These are phyloP conservation scores for Dictyostelium brefeldianum DNA, from an alignment of 78 protist genomes.

Conservation along the genomic window DNA sequence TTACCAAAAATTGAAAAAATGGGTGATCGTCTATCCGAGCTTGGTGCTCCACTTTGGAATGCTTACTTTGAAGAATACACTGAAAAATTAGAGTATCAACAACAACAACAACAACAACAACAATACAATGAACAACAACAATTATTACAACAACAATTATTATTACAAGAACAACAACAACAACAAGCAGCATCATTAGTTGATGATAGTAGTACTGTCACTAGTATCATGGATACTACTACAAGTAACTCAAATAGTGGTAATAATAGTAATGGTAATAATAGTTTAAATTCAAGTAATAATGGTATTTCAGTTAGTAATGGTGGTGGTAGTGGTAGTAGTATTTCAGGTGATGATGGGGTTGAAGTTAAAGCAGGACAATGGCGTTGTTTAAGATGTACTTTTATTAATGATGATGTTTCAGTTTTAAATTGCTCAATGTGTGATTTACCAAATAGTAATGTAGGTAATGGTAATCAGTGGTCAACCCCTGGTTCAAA, in stretches of 20 bases:
- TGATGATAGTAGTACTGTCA: background rate
- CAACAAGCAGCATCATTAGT: background rate
- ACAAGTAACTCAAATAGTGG: background rate
- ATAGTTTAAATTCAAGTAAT: background rate
- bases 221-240: background rate
- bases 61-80: slow-evolving; percentile 60
- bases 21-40: slow-evolving; percentile 17
- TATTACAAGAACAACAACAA: background rate
- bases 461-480: background rate
- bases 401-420: slow-evolving; percentile 39
- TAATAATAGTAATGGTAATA: background rate
- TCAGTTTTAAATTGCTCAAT: background rate
- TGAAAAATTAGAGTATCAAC: background rate
- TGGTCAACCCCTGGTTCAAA: slow-evolving; percentile 11
- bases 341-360: background rate
- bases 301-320: background rate
- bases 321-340: background rate
- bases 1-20: slow-evolving; percentile 43
- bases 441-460: slow-evolving; percentile 31
- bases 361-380: slow-evolving; percentile 56
- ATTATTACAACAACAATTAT: background rate
- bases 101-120: background rate
- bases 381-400: slow-evolving; percentile 66
- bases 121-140: slow-evolving; percentile 1
- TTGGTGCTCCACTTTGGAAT: slow-evolving; percentile 56